These are phyloP conservation scores for Alternaria arborescens DNA, from an alignment of 2,329 filamentous ascomycete species.

Conservation along the genomic window DNA sequence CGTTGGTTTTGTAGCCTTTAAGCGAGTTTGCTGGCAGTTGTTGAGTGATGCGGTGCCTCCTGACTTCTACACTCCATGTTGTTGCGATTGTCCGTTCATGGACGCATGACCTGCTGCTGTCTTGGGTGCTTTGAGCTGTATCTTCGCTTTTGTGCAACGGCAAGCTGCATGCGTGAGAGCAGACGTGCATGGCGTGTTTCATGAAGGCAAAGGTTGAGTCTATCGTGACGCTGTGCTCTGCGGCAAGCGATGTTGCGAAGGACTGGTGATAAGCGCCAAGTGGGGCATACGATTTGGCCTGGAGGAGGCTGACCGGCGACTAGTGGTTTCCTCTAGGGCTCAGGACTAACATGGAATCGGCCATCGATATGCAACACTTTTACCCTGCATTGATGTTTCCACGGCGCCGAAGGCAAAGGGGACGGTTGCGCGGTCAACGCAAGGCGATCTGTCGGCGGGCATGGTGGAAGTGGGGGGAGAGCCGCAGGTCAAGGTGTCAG, in stretches of 20 bases:
- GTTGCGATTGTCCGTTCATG: slow-evolving; percentile 9
- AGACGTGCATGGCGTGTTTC: slow-evolving; percentile 36
- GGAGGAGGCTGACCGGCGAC: slow-evolving; percentile 2
- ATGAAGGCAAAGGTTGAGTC: slow-evolving; percentile 20
- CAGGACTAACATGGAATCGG: not conserved
- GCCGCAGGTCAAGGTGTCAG: not conserved
- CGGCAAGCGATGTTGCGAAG: slow-evolving; percentile 23
- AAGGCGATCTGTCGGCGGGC: not conserved
- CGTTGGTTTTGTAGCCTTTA: slow-evolving; percentile 1
- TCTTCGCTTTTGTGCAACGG: slow-evolving; percentile 20
- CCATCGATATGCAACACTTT: not conserved
- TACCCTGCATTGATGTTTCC: not conserved
- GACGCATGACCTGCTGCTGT: slow-evolving; percentile 30
- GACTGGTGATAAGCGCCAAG: slow-evolving; percentile 21
- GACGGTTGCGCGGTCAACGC: not conserved
- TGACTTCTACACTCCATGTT: slow-evolving; percentile 17
- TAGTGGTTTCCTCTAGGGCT: slow-evolving; percentile 4
- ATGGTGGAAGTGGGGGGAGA: not conserved
- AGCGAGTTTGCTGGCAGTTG: slow-evolving; percentile 9
- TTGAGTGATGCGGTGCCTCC: slow-evolving; percentile 30
- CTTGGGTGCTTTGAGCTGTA: slow-evolving; percentile 15
- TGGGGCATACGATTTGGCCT: slow-evolving; percentile 4
- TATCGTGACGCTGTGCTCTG: slow-evolving; percentile 29
- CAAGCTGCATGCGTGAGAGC: slow-evolving; percentile 19
- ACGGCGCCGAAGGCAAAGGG: not conserved